These are phyloP conservation scores for Sporothrix brasiliensis DNA, from an alignment of 2,329 filamentous ascomycete species.

Conservation along the genomic window DNA sequence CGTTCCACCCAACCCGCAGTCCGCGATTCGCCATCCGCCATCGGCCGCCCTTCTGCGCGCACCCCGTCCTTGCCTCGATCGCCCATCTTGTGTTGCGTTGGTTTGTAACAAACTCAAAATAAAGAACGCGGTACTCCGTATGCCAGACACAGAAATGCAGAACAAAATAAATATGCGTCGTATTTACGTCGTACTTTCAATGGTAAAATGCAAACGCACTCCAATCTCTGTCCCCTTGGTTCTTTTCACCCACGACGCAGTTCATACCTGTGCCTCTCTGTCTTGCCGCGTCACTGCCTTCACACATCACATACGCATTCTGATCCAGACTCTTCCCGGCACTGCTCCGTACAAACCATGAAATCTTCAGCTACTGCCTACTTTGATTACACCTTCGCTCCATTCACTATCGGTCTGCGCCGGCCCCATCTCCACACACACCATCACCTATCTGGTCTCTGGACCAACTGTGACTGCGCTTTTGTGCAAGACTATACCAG, in stretches of 20 bases:
- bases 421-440: constrained; percentile 14
- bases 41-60: constrained; percentile 4
- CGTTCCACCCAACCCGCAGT: constrained; percentile 14
- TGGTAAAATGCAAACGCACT: background rate
- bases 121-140: background rate
- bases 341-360: too few species aligned
- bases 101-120: constrained; percentile 29
- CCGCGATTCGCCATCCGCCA: background rate
- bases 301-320: too few species aligned
- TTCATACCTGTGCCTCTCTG: constrained; percentile 2
- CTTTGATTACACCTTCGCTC: background rate
- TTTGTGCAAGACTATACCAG: background rate
- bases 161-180: background rate
- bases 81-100: constrained; percentile 22
- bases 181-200: background rate
- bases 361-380: background rate
- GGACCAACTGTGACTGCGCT: constrained; percentile 2
- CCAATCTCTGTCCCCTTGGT: background rate
- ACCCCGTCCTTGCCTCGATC: constrained; percentile 26
- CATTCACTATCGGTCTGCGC: constrained; percentile 10
- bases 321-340: background rate
- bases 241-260: background rate
- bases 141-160: constrained; percentile 10
- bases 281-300: background rate
- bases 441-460: background rate